Evolutionary conservation across 2,329 filamentous ascomycete species (phyloP).

Genomic region (Paecilomyces fulvus): DNA sequence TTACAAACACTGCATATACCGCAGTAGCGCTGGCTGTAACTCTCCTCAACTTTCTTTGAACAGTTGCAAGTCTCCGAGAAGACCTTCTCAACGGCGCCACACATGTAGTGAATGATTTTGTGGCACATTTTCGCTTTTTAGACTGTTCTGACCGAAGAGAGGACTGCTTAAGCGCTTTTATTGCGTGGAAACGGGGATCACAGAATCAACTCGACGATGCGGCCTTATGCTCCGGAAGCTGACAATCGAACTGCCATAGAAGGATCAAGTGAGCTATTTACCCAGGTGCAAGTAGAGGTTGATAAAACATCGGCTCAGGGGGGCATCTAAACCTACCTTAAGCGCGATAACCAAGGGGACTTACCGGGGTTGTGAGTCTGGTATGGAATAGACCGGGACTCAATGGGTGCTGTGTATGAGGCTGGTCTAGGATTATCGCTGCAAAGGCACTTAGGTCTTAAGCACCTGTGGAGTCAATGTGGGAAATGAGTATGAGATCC

Average conservation of each 20-base stretch:
- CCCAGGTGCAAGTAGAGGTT: neutral
- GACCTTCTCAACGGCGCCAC: slow-evolving; percentile 12
- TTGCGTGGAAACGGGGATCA: neutral
- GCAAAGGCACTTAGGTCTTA: neutral
- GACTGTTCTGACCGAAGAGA: neutral
- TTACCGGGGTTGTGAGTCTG: neutral
- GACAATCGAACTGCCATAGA: neutral
- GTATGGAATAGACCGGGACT: neutral
- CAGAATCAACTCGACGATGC: neutral
- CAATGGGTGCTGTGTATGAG: neutral
- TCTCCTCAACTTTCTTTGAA: slow-evolving; percentile 5
- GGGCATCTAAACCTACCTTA: neutral
- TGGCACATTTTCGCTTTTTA: slow-evolving; percentile 9
- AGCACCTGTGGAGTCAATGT: neutral
- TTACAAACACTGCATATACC: slow-evolving; percentile 11
- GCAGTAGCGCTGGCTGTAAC: slow-evolving; percentile 6
- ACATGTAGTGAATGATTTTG: slow-evolving; percentile 10
- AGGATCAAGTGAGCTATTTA: neutral
- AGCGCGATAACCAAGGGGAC: neutral
- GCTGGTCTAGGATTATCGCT: neutral
- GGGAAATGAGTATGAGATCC: neutral
- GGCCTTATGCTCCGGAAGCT: neutral
- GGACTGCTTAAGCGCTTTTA: neutral
- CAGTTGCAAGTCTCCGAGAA: slow-evolving; percentile 9
- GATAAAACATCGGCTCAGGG: neutral